A percentile compares a stretch with the other conserved stretches of the same genome.
These are phyloP conservation scores for Raffaelea albimanens DNA, from an alignment of 2,329 filamentous ascomycete species.

Conservation along the genomic window DNA sequence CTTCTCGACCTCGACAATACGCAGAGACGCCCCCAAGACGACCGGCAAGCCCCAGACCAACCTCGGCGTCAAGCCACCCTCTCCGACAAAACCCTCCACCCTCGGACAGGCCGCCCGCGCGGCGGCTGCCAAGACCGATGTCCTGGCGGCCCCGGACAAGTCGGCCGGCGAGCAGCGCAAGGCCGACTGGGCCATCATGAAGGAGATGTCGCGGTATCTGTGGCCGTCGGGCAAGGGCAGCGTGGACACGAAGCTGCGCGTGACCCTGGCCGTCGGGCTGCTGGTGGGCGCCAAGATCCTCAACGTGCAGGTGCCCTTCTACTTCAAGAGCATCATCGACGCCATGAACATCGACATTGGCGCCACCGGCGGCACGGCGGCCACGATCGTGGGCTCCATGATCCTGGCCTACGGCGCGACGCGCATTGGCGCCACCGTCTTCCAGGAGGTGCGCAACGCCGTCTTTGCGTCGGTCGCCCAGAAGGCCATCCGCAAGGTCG, in stretches of 20 bases:
- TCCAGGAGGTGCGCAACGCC: constrained; percentile 90
- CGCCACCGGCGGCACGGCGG: constrained; percentile 70
- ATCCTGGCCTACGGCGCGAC: constrained; percentile 88
- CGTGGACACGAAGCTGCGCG: constrained; percentile 71
- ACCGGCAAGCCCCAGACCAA: too few relatives aligned
- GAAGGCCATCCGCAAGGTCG: constrained; percentile 87
- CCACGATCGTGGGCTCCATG: constrained; percentile 82
- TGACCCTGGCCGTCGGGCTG: constrained; percentile 73
- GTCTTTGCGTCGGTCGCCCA: constrained; percentile 96
- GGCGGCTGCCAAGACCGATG: constrained; percentile 27
- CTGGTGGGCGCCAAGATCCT: constrained; percentile 86
- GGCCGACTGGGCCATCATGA: constrained; percentile 97
- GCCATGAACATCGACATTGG: constrained; percentile 89
- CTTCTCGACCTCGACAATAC: too few relatives aligned
- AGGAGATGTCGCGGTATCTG: constrained; percentile 90
- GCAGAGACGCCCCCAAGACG: too few relatives aligned
- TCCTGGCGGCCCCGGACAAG: constrained; percentile 55
- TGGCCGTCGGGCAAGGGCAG: constrained; percentile 94
- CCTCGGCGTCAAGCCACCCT: too few relatives aligned
- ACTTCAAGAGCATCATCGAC: constrained; percentile 97
- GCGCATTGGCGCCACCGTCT: constrained; percentile 78
- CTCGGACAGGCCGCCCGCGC: neutral
- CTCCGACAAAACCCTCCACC: too few relatives aligned
- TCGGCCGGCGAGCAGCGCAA: constrained; percentile 82
- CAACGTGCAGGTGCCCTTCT: constrained; percentile 97